A percentile compares a stretch with the other conserved stretches of the same genome.
Evolutionary conservation across 306 rosid species (phyloP).

Genomic region (Fragaria ananassa): DNA sequence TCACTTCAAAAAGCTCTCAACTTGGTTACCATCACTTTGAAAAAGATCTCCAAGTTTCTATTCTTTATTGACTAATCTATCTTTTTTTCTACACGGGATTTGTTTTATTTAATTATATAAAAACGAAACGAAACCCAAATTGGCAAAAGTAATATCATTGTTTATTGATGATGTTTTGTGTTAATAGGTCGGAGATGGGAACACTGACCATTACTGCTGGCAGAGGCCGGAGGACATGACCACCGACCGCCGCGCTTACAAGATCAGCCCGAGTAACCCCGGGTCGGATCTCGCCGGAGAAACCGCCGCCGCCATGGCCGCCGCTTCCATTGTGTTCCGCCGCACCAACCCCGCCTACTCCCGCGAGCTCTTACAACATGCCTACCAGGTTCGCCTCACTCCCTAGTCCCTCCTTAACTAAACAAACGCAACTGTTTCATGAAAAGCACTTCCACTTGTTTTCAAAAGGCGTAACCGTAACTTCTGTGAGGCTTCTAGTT

Average conservation of each 20-base stretch:
- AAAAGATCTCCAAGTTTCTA: not conserved
- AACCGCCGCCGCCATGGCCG: constrained; percentile 99
- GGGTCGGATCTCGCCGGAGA: constrained; percentile 99
- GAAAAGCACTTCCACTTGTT: not conserved
- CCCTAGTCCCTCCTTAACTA: not conserved
- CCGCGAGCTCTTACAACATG: constrained; percentile 68
- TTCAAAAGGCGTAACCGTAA: not conserved
- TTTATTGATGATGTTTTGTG: not conserved
- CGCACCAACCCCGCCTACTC: constrained; percentile 74
- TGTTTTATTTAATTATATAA: not conserved
- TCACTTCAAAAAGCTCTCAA: not conserved
- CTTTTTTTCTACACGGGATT: not conserved
- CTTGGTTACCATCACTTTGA: not conserved
- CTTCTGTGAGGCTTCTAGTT: not conserved
- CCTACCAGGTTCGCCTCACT: constrained; percentile 55
- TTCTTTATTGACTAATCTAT: not conserved
- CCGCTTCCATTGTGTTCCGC: constrained; percentile 92
- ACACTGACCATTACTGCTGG: constrained; percentile 97
- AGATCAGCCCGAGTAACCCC: constrained; percentile 82
- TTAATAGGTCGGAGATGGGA: constrained; percentile 92
- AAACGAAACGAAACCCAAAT: not conserved
- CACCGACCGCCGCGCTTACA: constrained; percentile 89
- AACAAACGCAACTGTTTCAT: not conserved
- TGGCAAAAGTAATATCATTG: not conserved
- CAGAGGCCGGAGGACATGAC: constrained; percentile 99